A percentile compares a stretch with the other conserved stretches of the same genome.
These are phyloP conservation scores for Rhododendron henanense DNA, from an alignment of 148 eudicot genomes.

Conservation along the genomic window DNA sequence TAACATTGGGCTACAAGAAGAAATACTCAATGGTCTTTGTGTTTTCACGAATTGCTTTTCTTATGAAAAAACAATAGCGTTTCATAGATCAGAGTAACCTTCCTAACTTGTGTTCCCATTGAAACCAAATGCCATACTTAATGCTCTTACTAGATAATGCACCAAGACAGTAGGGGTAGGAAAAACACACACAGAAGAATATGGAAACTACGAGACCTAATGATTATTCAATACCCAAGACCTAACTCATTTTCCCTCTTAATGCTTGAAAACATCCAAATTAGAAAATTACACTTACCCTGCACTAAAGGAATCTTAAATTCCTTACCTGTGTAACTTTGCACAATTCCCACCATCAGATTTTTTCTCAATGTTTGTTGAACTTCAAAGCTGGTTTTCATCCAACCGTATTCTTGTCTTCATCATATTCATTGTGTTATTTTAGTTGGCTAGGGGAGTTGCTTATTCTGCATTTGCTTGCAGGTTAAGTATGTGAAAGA, in stretches of 20 bases:
- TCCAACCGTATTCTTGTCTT: background rate
- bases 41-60: background rate
- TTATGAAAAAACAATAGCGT: background rate
- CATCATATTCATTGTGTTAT: background rate
- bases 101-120: background rate
- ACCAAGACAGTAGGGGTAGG: background rate
- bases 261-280: background rate
- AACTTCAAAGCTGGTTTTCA: background rate
- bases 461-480: conserved; percentile 28
- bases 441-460: conserved; percentile 6
- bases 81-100: background rate
- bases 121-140: background rate
- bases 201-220: background rate
- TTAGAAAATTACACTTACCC: background rate
- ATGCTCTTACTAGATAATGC: background rate
- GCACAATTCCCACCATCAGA: background rate
- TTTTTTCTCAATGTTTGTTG: background rate
- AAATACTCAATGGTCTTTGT: background rate
- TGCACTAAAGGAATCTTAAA: background rate
- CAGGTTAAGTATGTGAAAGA: conserved; percentile 82
- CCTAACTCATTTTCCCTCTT: background rate
- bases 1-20: background rate
- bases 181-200: background rate
- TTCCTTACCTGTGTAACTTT: background rate
- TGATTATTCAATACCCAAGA: background rate